Base-by-base conservation (phyloP, 306 rosid genomes). In the Quercus engelmannii region DNA sequence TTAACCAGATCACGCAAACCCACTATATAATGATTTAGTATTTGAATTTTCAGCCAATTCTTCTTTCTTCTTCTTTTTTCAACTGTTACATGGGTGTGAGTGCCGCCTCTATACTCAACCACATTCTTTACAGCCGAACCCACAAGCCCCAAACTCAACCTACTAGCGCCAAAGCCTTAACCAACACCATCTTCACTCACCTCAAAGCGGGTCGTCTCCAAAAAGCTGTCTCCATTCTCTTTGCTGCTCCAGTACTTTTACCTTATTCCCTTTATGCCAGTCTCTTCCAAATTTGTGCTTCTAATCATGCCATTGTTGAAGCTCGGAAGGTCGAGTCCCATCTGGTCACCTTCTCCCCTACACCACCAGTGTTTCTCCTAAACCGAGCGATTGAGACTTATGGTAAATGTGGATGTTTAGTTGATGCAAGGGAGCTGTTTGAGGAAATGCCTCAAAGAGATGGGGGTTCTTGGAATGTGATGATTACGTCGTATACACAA, bases 381-480 rank as follows among this genome's bases (percentile, higher is more conserved):
- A 38, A 38, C 10, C 11, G 46, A 0, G 46, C 46, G 0, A 38
- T 38, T 38, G 46, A 38, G 46, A 38, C 46, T 38, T 38, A 38
- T 38, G 46, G 46, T 38, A 38, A 38, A 38, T 38, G 46, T 38
- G 46, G 46, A 38, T 38, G 46, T 38, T 38, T 38, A 38, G 46
- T 38, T 38, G 46, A 38, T 38, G 46, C 46, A 38, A 38, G 46
- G 46, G 46, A 38, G 11, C 3, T 38, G 11, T 38, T 38, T 38
- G 46, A 38, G 46, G 46, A 38, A 38, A 38, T 38, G 46, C 46
- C 46, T 38, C 46, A 38, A 38, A 38, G 46, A 38, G 46, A 38
- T 38, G 46, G 46, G 46, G 97, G 95, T 1, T 83, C 97, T 2
- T 92, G 97, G 95, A 92, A 92, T 74, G 88, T 89, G 4, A 72